Conservation (phyloP, 2,329 filamentous ascomycete genomes). For the Pezicula neosporulosa region DNA sequence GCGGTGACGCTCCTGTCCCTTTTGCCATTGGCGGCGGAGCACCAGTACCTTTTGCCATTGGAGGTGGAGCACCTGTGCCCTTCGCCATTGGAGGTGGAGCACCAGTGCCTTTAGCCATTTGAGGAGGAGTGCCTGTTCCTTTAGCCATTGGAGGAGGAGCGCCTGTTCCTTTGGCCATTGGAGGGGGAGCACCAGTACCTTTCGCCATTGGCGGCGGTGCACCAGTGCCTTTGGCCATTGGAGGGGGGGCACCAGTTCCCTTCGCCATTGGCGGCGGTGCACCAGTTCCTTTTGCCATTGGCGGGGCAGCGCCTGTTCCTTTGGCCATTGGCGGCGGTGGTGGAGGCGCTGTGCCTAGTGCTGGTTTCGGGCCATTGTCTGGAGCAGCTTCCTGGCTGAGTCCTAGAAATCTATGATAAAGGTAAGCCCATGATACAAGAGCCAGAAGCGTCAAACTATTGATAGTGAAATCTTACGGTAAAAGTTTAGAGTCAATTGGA, state of each 20-base stretch:
- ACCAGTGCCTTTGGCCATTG: neutral
- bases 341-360: neutral
- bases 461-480: neutral
- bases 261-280: neutral
- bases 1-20: neutral
- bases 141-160: neutral
- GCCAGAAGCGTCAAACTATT: neutral
- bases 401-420: neutral
- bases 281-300: neutral
- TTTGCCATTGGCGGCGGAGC: neutral
- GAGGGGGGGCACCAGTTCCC: neutral
- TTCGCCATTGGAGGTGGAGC: neutral
- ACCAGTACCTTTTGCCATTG: too few species aligned
- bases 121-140: neutral
- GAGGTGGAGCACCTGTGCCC: neutral
- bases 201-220: neutral
- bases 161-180: neutral
- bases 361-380: neutral
- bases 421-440: neutral
- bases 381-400: neutral
- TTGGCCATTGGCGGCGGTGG: neutral
- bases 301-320: neutral
- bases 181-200: neutral
- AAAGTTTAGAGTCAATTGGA: constrained; percentile 6
- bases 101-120: neutral